Evolutionary conservation across 2,329 filamentous ascomycete species (phyloP).

Genomic region (Penicillium sp.): DNA sequence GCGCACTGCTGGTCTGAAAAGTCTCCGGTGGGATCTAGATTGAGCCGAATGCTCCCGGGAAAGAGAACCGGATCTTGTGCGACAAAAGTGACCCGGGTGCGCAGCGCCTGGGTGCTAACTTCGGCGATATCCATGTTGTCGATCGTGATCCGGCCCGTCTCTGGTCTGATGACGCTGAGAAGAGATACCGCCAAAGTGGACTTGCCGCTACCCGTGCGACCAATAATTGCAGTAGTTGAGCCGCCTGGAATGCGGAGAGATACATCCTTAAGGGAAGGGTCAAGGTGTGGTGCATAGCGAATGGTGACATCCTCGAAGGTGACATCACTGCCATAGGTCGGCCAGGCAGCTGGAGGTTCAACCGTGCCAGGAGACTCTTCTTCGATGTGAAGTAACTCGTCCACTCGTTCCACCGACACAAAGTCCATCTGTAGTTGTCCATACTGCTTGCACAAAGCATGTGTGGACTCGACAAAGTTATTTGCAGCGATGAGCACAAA

Average conservation of each 20-base stretch:
- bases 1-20: conserved; percentile 56
- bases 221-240: conserved; percentile 74
- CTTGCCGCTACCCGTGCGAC: conserved; percentile 77
- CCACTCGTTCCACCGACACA: conserved; percentile 81
- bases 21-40: conserved; percentile 61
- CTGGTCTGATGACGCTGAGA: conserved; percentile 55
- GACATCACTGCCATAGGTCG: conserved; percentile 67
- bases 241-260: conserved; percentile 73
- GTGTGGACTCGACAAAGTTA: conserved; percentile 64
- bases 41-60: conserved; percentile 59
- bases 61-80: conserved; percentile 67
- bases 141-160: conserved; percentile 56
- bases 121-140: conserved; percentile 60
- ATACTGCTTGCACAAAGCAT: conserved; percentile 73
- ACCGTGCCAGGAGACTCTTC: conserved; percentile 68
- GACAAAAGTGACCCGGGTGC: conserved; percentile 63
- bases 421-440: conserved; percentile 89
- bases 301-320: conserved; percentile 75
- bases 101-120: conserved; percentile 59
- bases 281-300: conserved; percentile 73
- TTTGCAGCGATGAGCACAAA: conserved; percentile 75
- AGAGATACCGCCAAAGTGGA: conserved; percentile 68
- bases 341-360: conserved; percentile 73
- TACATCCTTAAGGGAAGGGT: conserved; percentile 67
- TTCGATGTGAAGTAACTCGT: conserved; percentile 76